phyloP scores from a whole-genome alignment of 2,329 filamentous ascomycete species.

The Pseudonectria foliicola region DNA sequence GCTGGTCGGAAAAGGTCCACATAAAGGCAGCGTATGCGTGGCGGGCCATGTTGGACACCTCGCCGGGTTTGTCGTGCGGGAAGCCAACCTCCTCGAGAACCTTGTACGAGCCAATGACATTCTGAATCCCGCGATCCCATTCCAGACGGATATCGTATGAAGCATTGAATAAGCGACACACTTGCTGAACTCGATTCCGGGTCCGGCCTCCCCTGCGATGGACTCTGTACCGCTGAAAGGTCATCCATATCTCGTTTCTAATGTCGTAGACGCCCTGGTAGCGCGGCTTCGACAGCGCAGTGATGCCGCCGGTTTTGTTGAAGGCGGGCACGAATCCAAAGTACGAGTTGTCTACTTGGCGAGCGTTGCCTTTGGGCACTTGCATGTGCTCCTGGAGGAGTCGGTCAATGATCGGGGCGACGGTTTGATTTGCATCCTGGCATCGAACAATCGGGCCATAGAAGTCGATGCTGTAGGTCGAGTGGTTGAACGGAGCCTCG shows the following conservation, averaged over 20 bases:
- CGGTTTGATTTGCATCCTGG: not conserved
- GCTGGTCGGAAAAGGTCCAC: conserved; percentile 3
- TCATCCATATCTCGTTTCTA: conserved; percentile 5
- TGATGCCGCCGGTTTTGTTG: not conserved
- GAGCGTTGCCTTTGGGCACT: conserved; percentile 2
- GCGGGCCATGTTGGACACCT: conserved; percentile 1
- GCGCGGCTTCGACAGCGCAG: conserved; percentile 3
- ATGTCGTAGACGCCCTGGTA: conserved; percentile 2
- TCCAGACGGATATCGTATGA: conserved; percentile 2
- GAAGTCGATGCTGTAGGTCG: not conserved
- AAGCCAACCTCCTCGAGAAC: conserved; percentile 2
- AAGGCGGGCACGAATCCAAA: conserved; percentile 3
- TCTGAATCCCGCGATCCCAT: conserved; percentile 3
- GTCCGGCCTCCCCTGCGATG: not conserved
- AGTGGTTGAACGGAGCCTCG: not conserved
- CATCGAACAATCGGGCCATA: not conserved
- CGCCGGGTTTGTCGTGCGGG: not conserved
- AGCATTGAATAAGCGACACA: conserved; percentile 3
- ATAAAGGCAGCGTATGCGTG: conserved; percentile 5
- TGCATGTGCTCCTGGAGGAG: conserved; percentile 2
- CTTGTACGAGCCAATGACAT: conserved; percentile 1
- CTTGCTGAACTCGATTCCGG: conserved; percentile 1
- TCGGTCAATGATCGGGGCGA: not conserved
- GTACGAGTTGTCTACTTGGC: conserved; percentile 1
- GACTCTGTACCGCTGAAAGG: conserved; percentile 2